A percentile compares a stretch with the other conserved stretches of the same genome.
Conservation (phyloP, 202 grass and related monocot species). For the Carex arenaria region DNA sequence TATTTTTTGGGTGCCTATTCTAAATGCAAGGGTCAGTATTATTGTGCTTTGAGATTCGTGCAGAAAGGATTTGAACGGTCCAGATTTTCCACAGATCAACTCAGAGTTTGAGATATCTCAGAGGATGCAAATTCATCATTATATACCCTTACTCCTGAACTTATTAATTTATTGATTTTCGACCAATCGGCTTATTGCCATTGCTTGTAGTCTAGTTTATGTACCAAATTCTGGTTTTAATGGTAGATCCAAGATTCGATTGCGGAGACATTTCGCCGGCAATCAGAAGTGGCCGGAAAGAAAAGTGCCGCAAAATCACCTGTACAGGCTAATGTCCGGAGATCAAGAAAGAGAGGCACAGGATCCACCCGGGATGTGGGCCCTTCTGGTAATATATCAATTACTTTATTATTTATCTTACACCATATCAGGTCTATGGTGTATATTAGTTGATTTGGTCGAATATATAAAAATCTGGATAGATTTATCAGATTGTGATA, state of each 20-base stretch:
- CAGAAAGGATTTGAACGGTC: too few relatives aligned
- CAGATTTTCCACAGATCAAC: too few relatives aligned
- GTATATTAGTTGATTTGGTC: neutral
- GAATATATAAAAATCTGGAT: too few relatives aligned
- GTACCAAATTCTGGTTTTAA: neutral
- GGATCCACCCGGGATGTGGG: slow-evolving; percentile 1
- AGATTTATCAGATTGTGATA: too few relatives aligned
- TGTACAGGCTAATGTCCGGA: slow-evolving; percentile 37
- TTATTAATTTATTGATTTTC: neutral
- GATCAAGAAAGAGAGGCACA: slow-evolving; percentile 50
- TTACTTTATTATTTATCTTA: neutral
- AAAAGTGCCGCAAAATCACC: slow-evolving; percentile 38
- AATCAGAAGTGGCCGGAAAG: slow-evolving; percentile 51
- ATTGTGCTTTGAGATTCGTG: too few relatives aligned
- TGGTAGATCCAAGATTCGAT: slow-evolving; percentile 81
- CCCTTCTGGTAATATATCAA: neutral
- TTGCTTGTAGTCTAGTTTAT: neutral
- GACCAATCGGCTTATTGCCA: neutral
- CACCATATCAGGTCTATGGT: neutral
- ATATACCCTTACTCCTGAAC: neutral
- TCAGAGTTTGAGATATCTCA: too few relatives aligned
- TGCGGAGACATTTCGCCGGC: slow-evolving; percentile 60
- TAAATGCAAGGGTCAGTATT: too few relatives aligned
- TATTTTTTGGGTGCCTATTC: too few relatives aligned
- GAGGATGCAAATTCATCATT: neutral